These are phyloP conservation scores for Oryza meridionalis DNA, from an alignment of 176 grass and related monocot species.

Conservation along the genomic window DNA sequence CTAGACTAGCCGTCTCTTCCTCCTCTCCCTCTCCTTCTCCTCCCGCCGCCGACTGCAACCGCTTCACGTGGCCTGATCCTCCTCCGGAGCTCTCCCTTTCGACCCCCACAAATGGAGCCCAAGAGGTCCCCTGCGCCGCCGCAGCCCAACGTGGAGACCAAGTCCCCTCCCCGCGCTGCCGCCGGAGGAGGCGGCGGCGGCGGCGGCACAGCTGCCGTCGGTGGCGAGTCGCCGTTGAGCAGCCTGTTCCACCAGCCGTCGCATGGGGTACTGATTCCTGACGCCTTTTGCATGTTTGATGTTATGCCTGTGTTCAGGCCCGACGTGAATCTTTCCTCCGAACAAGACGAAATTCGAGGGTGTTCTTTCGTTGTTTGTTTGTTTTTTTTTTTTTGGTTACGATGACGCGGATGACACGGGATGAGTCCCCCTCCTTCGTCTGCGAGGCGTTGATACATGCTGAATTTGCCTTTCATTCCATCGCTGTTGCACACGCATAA, in stretches of 20 bases:
- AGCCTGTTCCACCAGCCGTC: constrained; percentile 48
- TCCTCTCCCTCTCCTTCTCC: neutral
- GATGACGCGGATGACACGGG: constrained; percentile 29
- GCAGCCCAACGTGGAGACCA: constrained; percentile 32
- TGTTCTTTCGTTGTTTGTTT: no score
- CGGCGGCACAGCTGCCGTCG: constrained; percentile 5
- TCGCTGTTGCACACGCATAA: neutral
- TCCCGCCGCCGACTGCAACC: constrained; percentile 43
- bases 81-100: constrained; percentile 14
- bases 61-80: constrained; percentile 46
- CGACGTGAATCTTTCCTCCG: constrained; percentile 20
- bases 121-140: constrained; percentile 41
- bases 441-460: neutral
- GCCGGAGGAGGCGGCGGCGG: neutral
- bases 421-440: constrained; percentile 16
- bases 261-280: constrained; percentile 41
- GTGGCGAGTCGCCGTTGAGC: constrained; percentile 38
- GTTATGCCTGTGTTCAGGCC: constrained; percentile 12
- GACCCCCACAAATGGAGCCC: constrained; percentile 49
- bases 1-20: constrained; percentile 39
- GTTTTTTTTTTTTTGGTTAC: neutral
- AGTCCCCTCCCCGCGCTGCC: constrained; percentile 38
- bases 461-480: constrained; percentile 20
- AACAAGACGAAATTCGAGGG: neutral
- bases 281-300: constrained; percentile 26